These are phyloP conservation scores for Neoscytalidium dimidiatum DNA, from an alignment of 2,329 filamentous ascomycete genomes.

Conservation along the genomic window DNA sequence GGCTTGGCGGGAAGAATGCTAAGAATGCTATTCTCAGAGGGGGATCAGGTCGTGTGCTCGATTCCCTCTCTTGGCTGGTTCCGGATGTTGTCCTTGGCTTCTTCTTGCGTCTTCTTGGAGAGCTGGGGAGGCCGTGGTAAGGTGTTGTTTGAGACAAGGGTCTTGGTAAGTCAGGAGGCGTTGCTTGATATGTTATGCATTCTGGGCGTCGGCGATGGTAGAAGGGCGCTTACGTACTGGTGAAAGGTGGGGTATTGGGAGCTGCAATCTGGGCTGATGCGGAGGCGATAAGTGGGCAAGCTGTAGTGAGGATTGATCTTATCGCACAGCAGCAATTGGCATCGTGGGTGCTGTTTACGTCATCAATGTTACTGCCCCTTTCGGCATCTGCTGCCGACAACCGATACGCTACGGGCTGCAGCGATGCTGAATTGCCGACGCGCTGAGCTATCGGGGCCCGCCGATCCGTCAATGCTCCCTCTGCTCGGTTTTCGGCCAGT, in stretches of 20 bases:
- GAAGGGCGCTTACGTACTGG: no score
- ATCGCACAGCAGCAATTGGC: not conserved
- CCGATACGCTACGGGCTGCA: no score
- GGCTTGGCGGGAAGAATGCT: not conserved
- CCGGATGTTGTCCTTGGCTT: not conserved
- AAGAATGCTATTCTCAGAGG: no score
- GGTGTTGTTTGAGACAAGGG: not conserved
- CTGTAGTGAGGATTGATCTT: not conserved
- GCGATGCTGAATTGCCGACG: no score
- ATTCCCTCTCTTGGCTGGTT: not conserved
- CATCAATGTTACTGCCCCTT: constrained; percentile 5
- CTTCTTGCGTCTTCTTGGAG: not conserved
- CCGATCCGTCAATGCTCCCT: not conserved
- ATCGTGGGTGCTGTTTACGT: not conserved
- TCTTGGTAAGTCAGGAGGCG: constrained; percentile 1
- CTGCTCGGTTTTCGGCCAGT: not conserved
- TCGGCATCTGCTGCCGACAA: constrained; percentile 10
- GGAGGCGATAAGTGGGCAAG: not conserved
- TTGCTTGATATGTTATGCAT: not conserved
- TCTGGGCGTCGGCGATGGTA: no score
- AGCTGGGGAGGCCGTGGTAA: not conserved
- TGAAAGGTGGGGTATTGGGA: constrained; percentile 2
- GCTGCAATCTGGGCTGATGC: no score
- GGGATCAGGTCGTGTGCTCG: not conserved
- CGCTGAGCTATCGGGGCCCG: not conserved